A percentile compares a stretch with the other conserved stretches of the same genome.
These are phyloP conservation scores for Calonectria hongkongensis DNA, from an alignment of 2,329 filamentous ascomycete genomes.

Conservation along the genomic window DNA sequence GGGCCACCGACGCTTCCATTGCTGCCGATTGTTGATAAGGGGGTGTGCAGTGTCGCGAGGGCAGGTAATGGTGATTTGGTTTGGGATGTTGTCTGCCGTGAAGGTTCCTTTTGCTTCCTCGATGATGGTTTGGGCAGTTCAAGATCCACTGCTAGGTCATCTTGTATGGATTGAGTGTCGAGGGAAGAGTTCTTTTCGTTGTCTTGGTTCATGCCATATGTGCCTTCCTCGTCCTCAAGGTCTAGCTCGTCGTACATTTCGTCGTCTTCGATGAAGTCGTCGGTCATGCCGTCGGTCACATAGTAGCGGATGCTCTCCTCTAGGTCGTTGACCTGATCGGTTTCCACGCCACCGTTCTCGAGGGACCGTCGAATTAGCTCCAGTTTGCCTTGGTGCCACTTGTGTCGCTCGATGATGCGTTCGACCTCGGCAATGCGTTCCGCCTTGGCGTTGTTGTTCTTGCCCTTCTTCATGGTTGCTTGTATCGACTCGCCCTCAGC, in stretches of 20 bases:
- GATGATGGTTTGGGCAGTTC: conserved; percentile 67
- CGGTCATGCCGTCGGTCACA: conserved; percentile 89
- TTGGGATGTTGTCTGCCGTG: conserved; percentile 86
- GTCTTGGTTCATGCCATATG: conserved; percentile 87
- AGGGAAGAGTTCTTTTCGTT: conserved; percentile 95
- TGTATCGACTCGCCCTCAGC: conserved; percentile 92
- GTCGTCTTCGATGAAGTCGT: conserved; percentile 96
- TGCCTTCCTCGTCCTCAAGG: conserved; percentile 92
- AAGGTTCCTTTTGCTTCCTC: conserved; percentile 76
- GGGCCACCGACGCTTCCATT: conserved; percentile 74
- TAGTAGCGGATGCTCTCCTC: conserved; percentile 97
- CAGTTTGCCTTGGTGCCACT: conserved; percentile 95
- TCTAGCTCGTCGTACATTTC: conserved; percentile 96
- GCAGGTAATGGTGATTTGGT: conserved; percentile 96
- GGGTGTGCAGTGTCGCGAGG: conserved; percentile 90
- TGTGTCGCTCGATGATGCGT: conserved; percentile 90
- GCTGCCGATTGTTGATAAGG: conserved; percentile 76
- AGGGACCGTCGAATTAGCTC: conserved; percentile 92
- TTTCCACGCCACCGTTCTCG: conserved; percentile 93
- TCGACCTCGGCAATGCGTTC: conserved; percentile 93
- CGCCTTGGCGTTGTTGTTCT: conserved; percentile 87
- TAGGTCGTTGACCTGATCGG: conserved; percentile 89
- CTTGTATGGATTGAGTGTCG: conserved; percentile 93
- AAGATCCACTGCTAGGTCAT: conserved; percentile 80
- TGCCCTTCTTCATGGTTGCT: conserved; percentile 94